These are phyloP conservation scores for Triticum urartu DNA, from an alignment of 176 grass and related monocot genomes.

Conservation along the genomic window DNA sequence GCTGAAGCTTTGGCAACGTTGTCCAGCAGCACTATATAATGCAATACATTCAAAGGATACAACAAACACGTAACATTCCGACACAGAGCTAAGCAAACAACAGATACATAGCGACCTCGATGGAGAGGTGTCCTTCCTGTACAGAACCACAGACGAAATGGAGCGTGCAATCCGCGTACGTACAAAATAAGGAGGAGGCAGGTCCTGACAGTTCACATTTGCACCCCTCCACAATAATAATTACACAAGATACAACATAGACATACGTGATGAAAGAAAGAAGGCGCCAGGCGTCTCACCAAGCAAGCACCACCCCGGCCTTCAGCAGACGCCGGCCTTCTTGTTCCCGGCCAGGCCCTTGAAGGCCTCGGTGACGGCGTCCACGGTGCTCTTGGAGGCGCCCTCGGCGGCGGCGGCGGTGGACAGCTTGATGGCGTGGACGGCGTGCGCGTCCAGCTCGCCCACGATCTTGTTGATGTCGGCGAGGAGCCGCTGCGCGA, in stretches of 20 bases:
- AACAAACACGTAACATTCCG: too few relatives aligned
- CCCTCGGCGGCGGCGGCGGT: neutral
- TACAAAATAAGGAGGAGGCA: neutral
- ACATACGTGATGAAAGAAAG: neutral
- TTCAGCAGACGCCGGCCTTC: constrained; percentile 48
- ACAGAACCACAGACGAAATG: neutral
- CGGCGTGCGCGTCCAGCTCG: constrained; percentile 44
- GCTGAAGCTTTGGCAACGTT: too few relatives aligned
- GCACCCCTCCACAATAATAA: neutral
- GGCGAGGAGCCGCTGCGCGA: constrained; percentile 54
- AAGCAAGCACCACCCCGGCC: neutral
- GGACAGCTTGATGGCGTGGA: constrained; percentile 13
- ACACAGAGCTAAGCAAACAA: too few relatives aligned
- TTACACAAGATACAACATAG: neutral
- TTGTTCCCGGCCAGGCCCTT: constrained; percentile 28
- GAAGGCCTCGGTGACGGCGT: constrained; percentile 38
- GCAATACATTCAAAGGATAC: too few relatives aligned
- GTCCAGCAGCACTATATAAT: too few relatives aligned
- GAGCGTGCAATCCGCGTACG: neutral
- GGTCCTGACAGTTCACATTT: neutral
- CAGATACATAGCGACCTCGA: too few relatives aligned
- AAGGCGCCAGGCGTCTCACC: neutral
- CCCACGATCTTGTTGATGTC: constrained; percentile 50
- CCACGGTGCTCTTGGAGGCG: neutral
- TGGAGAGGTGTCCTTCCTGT: neutral